phyloP scores from a whole-genome alignment of 2,329 filamentous ascomycete species.

The Cadophora malorum region DNA sequence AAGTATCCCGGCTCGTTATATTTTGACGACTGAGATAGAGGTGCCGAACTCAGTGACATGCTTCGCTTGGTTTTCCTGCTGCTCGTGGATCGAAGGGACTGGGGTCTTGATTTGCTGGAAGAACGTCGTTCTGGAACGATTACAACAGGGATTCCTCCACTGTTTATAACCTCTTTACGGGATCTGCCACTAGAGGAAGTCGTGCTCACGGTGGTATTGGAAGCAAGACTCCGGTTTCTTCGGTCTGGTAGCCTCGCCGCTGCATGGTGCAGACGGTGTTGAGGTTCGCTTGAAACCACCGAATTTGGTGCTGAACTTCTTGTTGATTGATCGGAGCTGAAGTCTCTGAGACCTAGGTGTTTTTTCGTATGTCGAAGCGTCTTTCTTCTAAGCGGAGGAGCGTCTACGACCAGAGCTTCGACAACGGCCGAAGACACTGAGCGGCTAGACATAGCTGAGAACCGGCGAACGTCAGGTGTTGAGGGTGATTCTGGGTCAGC shows the following conservation, averaged over 20 bases:
- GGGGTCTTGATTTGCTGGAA: conserved; percentile 54
- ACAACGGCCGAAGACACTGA: conserved; percentile 64
- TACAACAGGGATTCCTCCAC: conserved; percentile 66
- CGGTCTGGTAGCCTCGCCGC: conserved; percentile 36
- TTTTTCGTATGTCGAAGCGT: conserved; percentile 69
- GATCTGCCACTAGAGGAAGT: conserved; percentile 58
- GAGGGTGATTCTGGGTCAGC: conserved; percentile 38
- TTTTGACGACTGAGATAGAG: conserved; percentile 51
- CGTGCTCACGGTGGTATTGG: conserved; percentile 56
- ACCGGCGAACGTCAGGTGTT: conserved; percentile 52
- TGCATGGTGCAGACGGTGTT: conserved; percentile 40
- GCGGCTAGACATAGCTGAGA: conserved; percentile 60
- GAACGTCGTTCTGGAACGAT: conserved; percentile 65
- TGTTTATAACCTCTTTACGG: conserved; percentile 64
- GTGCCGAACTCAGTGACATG: conserved; percentile 58
- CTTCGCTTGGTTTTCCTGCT: conserved; percentile 62
- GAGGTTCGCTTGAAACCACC: conserved; percentile 40
- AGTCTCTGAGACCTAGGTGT: conserved; percentile 57
- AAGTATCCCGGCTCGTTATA: conserved; percentile 53
- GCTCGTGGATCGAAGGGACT: conserved; percentile 66
- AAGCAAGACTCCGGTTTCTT: conserved; percentile 52
- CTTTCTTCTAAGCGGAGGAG: conserved; percentile 53
- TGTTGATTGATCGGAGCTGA: conserved; percentile 44
- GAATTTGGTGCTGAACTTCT: conserved; percentile 52
- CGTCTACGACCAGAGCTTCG: conserved; percentile 63